A percentile compares a stretch with the other conserved stretches of the same genome.
phyloP scores from a whole-genome alignment of 1,139 yeast genomes.

The Candida pseudocylindracea region DNA sequence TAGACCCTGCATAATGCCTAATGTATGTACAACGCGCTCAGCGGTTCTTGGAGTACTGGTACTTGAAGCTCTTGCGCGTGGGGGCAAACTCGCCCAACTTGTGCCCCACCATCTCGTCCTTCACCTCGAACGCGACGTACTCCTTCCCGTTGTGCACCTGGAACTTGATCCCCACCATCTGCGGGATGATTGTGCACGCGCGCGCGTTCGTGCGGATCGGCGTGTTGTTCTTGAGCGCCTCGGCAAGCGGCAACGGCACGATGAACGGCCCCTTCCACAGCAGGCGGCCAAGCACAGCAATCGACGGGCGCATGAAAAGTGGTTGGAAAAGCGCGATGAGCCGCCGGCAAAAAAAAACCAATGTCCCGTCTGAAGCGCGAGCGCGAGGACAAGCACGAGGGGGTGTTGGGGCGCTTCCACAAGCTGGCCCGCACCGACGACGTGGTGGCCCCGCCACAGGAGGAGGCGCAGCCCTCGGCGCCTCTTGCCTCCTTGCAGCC shows the following conservation, averaged over 20 bases:
- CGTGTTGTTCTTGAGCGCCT: constrained; percentile 58
- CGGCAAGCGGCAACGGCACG: constrained; percentile 78
- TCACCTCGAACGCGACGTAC: constrained; percentile 68
- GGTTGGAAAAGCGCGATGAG: neutral
- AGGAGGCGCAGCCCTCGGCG: constrained; percentile 24
- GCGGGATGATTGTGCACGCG: constrained; percentile 83
- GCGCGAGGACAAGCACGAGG: too few species aligned
- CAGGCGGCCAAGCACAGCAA: constrained; percentile 37
- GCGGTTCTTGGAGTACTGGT: constrained; percentile 49
- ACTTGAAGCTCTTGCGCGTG: constrained; percentile 71
- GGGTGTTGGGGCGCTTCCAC: too few species aligned
- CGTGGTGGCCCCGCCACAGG: constrained; percentile 4
- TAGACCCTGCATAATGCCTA: neutral
- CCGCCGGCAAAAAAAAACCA: too few species aligned
- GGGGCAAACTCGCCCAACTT: constrained; percentile 92
- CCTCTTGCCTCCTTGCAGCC: constrained; percentile 73
- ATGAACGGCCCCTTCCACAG: constrained; percentile 92
- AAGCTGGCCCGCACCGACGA: too few species aligned
- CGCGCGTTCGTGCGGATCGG: constrained; percentile 92
- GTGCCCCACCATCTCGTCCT: constrained; percentile 95
- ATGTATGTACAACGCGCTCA: constrained; percentile 2
- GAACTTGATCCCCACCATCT: constrained; percentile 81
- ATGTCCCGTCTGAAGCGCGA: too few species aligned
- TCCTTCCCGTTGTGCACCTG: constrained; percentile 94
- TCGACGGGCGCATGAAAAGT: constrained; percentile 30